A percentile compares a stretch with the other conserved stretches of the same genome.
Conservation (phyloP, 768 basidiomycete species). For the Termitomyces sp. region DNA sequence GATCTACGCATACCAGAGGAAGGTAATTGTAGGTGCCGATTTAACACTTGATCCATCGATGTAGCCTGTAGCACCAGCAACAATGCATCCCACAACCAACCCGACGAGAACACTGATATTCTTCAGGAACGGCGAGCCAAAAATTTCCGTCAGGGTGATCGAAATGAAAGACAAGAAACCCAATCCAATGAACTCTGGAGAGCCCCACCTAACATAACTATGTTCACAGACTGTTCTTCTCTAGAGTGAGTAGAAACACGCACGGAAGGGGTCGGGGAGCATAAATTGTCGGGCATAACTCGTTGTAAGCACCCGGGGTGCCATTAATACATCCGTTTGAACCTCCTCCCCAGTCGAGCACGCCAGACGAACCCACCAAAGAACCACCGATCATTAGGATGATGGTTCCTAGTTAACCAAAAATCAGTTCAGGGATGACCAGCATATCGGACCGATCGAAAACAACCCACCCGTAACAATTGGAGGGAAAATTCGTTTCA, state of each 20-base stretch:
- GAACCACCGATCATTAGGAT: slow-evolving; percentile 79
- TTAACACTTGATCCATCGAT: slow-evolving; percentile 64
- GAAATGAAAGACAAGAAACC: slow-evolving; percentile 80
- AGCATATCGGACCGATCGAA: neutral
- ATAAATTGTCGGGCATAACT: slow-evolving; percentile 65
- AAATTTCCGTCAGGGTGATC: slow-evolving; percentile 79
- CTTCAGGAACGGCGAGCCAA: slow-evolving; percentile 83
- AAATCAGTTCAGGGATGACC: neutral
- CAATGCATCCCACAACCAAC: slow-evolving; percentile 74
- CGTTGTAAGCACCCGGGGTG: slow-evolving; percentile 65
- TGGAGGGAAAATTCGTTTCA: slow-evolving; percentile 77
- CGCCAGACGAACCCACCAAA: slow-evolving; percentile 70
- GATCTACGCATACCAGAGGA: slow-evolving; percentile 53
- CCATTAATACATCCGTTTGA: slow-evolving; percentile 63
- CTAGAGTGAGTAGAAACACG: slow-evolving; percentile 14
- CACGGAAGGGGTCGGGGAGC: slow-evolving; percentile 69
- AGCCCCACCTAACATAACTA: slow-evolving; percentile 58
- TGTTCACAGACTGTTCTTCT: neutral
- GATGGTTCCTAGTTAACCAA: slow-evolving; percentile 51
- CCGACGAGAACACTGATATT: slow-evolving; percentile 78
- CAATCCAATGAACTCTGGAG: slow-evolving; percentile 80
- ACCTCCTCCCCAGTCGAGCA: slow-evolving; percentile 83
- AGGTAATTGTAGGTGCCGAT: slow-evolving; percentile 74
- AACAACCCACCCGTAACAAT: slow-evolving; percentile 61
- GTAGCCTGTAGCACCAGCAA: slow-evolving; percentile 76